These are phyloP conservation scores for Sphagnum fallax DNA, from an alignment of 228 moss, liverwort and hornwort species.

Conservation along the genomic window DNA sequence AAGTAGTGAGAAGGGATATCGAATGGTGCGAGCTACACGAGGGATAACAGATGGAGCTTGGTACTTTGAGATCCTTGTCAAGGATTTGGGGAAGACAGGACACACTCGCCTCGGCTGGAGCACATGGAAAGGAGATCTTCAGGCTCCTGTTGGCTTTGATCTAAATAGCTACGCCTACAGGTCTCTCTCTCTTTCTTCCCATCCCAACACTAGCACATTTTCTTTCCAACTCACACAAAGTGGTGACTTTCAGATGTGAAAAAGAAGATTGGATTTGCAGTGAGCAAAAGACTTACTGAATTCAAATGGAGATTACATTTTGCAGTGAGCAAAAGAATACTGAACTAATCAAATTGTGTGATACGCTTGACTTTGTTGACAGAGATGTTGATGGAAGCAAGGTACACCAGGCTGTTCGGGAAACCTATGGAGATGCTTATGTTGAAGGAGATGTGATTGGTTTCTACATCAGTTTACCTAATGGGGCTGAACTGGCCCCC, in stretches of 20 bases:
- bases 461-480: slow-evolving; percentile 83
- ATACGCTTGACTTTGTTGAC: not conserved
- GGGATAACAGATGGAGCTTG: slow-evolving; percentile 79
- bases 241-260: too few species aligned
- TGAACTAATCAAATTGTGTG: too few species aligned
- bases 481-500: slow-evolving; percentile 46
- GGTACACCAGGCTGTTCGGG: slow-evolving; percentile 65
- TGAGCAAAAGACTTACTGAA: too few species aligned
- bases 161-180: slow-evolving; percentile 73
- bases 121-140: slow-evolving; percentile 71
- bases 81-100: slow-evolving; percentile 55
- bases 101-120: slow-evolving; percentile 89
- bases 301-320: too few species aligned
- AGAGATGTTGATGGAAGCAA: slow-evolving; percentile 89
- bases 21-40: slow-evolving; percentile 79
- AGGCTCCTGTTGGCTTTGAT: slow-evolving; percentile 94
- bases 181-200: slow-evolving; percentile 4
- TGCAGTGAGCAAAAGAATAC: too few species aligned
- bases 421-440: slow-evolving; percentile 65
- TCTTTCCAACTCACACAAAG: too few species aligned
- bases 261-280: too few species aligned
- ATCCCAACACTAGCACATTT: too few species aligned
- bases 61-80: slow-evolving; percentile 82
- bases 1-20: slow-evolving; percentile 86
- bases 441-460: slow-evolving; percentile 75